phyloP scores from a whole-genome alignment of 208 protist species.

The Kentomonas sorsogonicus region DNA sequence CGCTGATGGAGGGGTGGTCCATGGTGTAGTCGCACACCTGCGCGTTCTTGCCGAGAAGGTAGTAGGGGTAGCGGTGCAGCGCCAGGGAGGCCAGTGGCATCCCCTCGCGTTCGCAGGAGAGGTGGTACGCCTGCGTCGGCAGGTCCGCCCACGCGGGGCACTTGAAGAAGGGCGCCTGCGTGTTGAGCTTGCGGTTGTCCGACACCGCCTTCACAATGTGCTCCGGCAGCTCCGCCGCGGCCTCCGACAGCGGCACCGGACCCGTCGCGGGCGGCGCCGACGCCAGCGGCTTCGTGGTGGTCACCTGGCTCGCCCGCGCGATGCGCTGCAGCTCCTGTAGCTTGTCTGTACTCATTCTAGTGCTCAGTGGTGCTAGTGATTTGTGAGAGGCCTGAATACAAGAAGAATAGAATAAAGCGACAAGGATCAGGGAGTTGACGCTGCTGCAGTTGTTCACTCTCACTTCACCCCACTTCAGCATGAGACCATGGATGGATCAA shows the following conservation, averaged over 20 bases:
- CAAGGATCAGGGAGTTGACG: too few relatives aligned
- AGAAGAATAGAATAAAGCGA: too few relatives aligned
- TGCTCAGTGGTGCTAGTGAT: neutral
- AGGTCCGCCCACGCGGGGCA: slow-evolving; percentile 76
- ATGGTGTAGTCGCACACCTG: slow-evolving; percentile 80
- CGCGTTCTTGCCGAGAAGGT: slow-evolving; percentile 74
- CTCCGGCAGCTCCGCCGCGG: slow-evolving; percentile 43
- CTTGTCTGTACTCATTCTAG: neutral
- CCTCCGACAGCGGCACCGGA: slow-evolving; percentile 36
- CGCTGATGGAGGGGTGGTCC: slow-evolving; percentile 80
- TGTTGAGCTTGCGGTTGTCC: slow-evolving; percentile 70
- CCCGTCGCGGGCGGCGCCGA: neutral
- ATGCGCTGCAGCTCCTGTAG: too few relatives aligned
- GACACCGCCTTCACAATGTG: slow-evolving; percentile 69
- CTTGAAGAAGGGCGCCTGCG: slow-evolving; percentile 68
- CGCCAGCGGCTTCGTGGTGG: neutral
- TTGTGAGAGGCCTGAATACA: too few relatives aligned
- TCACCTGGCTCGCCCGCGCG: too few relatives aligned
- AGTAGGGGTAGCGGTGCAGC: slow-evolving; percentile 78
- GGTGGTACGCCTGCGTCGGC: slow-evolving; percentile 51
- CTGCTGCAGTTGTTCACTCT: too few relatives aligned
- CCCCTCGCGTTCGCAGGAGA: slow-evolving; percentile 61
- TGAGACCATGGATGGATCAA: neutral
- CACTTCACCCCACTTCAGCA: neutral
- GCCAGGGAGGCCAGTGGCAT: slow-evolving; percentile 43